These are phyloP conservation scores for Linum trigynum DNA, from an alignment of 345 rosid genomes.

Conservation along the genomic window DNA sequence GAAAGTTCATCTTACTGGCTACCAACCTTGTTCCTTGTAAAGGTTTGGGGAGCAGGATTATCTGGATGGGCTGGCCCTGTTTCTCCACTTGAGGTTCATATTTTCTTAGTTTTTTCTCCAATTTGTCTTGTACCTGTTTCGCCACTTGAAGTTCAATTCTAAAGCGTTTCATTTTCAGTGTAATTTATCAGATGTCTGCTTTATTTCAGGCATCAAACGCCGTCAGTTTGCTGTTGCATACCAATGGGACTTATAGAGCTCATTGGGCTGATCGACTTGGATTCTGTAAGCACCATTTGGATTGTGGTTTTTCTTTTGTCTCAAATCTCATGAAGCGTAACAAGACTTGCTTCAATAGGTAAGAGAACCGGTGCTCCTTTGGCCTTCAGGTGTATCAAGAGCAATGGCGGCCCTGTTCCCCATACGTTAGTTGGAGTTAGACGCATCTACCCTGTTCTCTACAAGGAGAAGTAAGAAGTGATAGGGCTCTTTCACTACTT, in stretches of 20 bases:
- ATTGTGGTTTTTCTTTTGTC: slow-evolving; percentile 10
- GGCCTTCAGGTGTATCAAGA: slow-evolving; percentile 84
- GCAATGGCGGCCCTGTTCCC: slow-evolving; percentile 79
- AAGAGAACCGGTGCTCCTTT: slow-evolving; percentile 57
- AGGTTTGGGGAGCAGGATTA: slow-evolving; percentile 85
- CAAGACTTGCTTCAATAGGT: slow-evolving; percentile 37
- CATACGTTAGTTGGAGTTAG: slow-evolving; percentile 72
- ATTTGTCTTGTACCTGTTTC: neutral
- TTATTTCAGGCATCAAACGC: slow-evolving; percentile 53
- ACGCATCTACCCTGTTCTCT: slow-evolving; percentile 76
- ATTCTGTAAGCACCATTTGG: slow-evolving; percentile 52
- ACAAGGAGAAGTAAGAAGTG: slow-evolving; percentile 68
- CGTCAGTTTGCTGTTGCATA: slow-evolving; percentile 52
- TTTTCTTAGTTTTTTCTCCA: slow-evolving; percentile 12
- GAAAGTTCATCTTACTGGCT: slow-evolving; percentile 17
- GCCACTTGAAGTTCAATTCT: slow-evolving; percentile 6
- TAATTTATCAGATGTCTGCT: slow-evolving; percentile 17
- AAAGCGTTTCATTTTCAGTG: slow-evolving; percentile 10
- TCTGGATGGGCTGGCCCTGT: slow-evolving; percentile 77
- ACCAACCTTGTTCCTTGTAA: slow-evolving; percentile 25
- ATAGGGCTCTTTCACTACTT: slow-evolving; percentile 8
- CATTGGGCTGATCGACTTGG: slow-evolving; percentile 92
- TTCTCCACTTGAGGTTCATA: slow-evolving; percentile 81
- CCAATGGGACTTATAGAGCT: slow-evolving; percentile 90
- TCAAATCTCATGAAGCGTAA: slow-evolving; percentile 12